phyloP scores from a whole-genome alignment of 495 filamentous ascomycete species.

The Apodospora peruviana region DNA sequence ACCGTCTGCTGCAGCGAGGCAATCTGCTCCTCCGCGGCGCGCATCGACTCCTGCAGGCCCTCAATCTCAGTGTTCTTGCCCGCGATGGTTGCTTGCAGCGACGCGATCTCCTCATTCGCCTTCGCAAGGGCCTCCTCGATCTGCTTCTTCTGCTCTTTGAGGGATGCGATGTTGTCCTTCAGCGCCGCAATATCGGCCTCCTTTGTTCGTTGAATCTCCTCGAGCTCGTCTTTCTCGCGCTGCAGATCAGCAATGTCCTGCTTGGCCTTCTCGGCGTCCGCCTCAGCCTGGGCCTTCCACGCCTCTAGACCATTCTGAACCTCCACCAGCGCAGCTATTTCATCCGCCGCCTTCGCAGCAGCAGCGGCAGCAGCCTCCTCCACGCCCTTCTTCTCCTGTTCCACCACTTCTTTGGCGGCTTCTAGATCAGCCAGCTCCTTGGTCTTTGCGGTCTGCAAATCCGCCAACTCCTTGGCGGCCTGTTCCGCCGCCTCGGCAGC shows the following conservation, averaged over 20 bases:
- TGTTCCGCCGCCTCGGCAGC: constrained; percentile 12
- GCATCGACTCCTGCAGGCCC: constrained; percentile 21
- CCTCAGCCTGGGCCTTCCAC: constrained; percentile 7
- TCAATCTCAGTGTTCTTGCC: constrained; percentile 23
- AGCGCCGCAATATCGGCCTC: constrained; percentile 22
- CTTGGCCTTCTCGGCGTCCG: constrained; percentile 11
- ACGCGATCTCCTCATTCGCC: constrained; percentile 19
- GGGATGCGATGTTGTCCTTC: constrained; percentile 13
- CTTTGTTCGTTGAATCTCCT: constrained; percentile 20
- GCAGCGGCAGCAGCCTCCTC: constrained; percentile 24
- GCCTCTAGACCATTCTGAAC: constrained; percentile 16
- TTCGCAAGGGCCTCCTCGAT: constrained; percentile 22
- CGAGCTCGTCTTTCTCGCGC: constrained; percentile 12
- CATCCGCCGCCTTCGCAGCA: constrained; percentile 17
- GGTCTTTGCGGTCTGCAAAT: constrained; percentile 17
- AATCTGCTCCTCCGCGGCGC: constrained; percentile 23
- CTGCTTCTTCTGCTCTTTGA: constrained; percentile 20
- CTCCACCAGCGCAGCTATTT: constrained; percentile 20
- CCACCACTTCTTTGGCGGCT: constrained; percentile 18
- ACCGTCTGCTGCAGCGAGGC: constrained; percentile 22
- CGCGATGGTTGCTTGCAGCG: constrained; percentile 16
- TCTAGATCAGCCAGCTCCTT: constrained; percentile 12
- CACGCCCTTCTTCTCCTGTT: constrained; percentile 18
- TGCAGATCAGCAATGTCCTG: constrained; percentile 9
- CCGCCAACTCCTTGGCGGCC: constrained; percentile 9